Conservation (phyloP, 768 basidiomycete species). For the Mrakia blollopis region DNA sequence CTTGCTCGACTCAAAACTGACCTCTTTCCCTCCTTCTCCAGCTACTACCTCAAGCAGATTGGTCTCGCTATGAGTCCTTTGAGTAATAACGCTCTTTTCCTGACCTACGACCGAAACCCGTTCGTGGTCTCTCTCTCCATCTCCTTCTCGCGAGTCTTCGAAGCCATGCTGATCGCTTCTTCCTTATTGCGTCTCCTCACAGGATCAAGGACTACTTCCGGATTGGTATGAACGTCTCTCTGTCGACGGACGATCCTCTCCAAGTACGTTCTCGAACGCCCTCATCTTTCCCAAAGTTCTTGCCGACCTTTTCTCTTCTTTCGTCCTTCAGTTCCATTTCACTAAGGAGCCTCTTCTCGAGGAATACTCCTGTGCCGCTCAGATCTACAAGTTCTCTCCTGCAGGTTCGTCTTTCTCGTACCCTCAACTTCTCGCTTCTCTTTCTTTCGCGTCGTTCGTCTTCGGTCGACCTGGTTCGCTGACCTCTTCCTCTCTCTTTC, state of each 20-base stretch:
- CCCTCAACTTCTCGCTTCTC: background rate
- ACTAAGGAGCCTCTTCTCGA: conserved; percentile 96
- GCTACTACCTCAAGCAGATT: conserved; percentile 84
- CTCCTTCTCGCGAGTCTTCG: background rate
- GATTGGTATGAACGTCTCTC: conserved; percentile 71
- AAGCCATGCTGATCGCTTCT: background rate
- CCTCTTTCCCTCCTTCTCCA: background rate
- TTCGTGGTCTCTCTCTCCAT: conserved; percentile 33
- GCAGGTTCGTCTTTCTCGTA: conserved; percentile 37
- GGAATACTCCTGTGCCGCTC: conserved; percentile 96
- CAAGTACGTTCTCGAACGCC: conserved; percentile 19
- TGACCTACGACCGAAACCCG: conserved; percentile 94
- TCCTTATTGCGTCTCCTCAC: background rate
- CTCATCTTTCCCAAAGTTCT: no score
- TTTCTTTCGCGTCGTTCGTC: background rate
- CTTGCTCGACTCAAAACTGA: background rate
- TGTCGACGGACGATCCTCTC: conserved; percentile 33
- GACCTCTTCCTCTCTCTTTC: background rate
- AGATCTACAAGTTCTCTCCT: conserved; percentile 94
- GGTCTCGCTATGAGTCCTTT: conserved; percentile 97
- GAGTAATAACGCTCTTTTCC: conserved; percentile 94
- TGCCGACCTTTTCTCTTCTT: conserved; percentile 49
- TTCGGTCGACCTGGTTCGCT: no score
- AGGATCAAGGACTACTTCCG: conserved; percentile 87
- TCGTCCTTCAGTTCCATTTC: conserved; percentile 83